Evolutionary conservation across 768 basidiomycete genomes (phyloP), one percentile per base, ranked within the genome.

Genomic region (Lentinula sp.): DNA sequence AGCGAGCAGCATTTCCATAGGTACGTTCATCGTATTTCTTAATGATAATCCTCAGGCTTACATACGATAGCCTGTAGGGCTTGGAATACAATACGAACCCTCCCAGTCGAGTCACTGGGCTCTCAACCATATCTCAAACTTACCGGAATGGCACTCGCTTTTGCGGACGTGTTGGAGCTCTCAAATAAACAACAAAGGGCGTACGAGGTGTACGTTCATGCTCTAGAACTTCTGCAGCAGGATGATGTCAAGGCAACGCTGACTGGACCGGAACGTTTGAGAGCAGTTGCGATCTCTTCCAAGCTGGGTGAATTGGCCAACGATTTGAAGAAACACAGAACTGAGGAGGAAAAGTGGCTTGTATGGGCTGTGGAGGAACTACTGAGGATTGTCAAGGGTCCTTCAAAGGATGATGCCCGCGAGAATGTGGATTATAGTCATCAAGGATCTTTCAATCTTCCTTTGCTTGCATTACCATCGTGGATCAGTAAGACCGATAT

Each of bases 401-500:
- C 35, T 65, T 59, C 23, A 53, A 61, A 33, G 20, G 61, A 35
- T 33, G 43, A 35, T 49, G 42, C 13, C 28, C 59, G 33, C 23
- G 43, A 56, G 12, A 56, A 61, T 32, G 43, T 35, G 16, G 53
- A 55, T 23, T 37, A 55, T 23, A 18, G 37, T 41, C 18, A 12
- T 41, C 53, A 37, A 33, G 49, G 41, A 32, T 10, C 64, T 1
- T 62, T 78, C 0, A 71, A 79, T 39, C 74, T 83, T 9, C 74
- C 80, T 0, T 83, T 84, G 57, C 73, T 90, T 20, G 76, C 77
- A 13, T 65, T 89, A 54, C 88, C 89, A 1, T 62, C 67, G 18
- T 90, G 88, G 89, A 81, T 81, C 51, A 74, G 76, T 8, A 78
- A 75, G 60, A 77, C 80, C 20, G 86, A 90, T 64, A 71, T 90